Evolutionary conservation across 202 grass and related monocot genomes (phyloP).

Genomic region (Musa balbisiana): DNA sequence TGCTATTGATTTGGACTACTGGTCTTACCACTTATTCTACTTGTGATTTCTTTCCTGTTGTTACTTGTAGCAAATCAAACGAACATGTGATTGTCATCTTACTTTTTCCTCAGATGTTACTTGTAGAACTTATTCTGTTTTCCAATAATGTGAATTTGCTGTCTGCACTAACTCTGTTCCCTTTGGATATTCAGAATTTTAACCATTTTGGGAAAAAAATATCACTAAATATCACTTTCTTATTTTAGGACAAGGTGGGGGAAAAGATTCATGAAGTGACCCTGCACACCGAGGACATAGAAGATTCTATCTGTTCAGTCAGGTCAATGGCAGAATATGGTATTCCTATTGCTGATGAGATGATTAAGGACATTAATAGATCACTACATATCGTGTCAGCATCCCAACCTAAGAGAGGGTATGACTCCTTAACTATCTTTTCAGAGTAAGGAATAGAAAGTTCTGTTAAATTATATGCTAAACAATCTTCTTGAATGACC

Average conservation of each 20-base stretch:
- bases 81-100: too few species aligned
- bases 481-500: too few species aligned
- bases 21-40: background rate
- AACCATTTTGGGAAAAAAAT: background rate
- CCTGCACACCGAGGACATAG: slow-evolving; percentile 84
- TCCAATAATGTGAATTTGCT: background rate
- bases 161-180: background rate
- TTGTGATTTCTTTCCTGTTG: background rate
- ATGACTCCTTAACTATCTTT: slow-evolving; percentile 12
- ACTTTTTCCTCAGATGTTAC: too few species aligned
- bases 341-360: slow-evolving; percentile 74
- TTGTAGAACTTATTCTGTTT: too few species aligned
- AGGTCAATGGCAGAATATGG: slow-evolving; percentile 80
- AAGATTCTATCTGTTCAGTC: slow-evolving; percentile 78
- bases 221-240: background rate
- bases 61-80: too few species aligned
- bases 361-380: slow-evolving; percentile 92
- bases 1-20: background rate
- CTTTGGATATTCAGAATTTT: background rate
- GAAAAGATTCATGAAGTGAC: slow-evolving; percentile 74
- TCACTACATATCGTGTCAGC: slow-evolving; percentile 72
- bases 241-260: slow-evolving; percentile 48
- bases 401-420: slow-evolving; percentile 74
- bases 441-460: background rate
- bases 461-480: too few species aligned